Evolutionary conservation across 176 grass and related monocot genomes (phyloP).

Genomic region (Cenchrus americanus): DNA sequence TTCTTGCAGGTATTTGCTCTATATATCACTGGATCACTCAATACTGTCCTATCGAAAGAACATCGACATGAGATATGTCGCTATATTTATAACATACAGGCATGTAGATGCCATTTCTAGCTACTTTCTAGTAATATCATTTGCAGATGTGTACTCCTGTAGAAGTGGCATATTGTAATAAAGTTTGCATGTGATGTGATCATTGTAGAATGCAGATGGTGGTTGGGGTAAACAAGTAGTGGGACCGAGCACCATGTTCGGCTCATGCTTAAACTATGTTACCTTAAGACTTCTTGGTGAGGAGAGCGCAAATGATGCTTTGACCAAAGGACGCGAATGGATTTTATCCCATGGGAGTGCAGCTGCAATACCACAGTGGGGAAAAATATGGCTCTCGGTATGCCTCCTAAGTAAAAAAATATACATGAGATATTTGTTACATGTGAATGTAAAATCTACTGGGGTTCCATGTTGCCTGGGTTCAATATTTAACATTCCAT

Average conservation of each 20-base stretch:
- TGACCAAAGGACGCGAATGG: constrained; percentile 32
- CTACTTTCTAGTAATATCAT: not conserved
- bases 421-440: not conserved
- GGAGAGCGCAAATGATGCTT: not conserved
- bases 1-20: constrained; percentile 47
- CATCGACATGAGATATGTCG: constrained; percentile 43
- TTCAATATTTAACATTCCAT: not conserved
- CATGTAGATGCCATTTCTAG: not conserved
- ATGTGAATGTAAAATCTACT: not conserved
- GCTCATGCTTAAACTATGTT: constrained; percentile 45
- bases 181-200: not conserved
- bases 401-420: not conserved
- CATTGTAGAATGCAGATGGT: constrained; percentile 46
- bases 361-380: constrained; percentile 45
- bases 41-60: constrained; percentile 26
- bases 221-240: constrained; percentile 43
- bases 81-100: constrained; percentile 60
- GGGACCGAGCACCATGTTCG: constrained; percentile 43
- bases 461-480: not conserved
- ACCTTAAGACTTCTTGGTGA: constrained; percentile 45
- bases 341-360: constrained; percentile 39
- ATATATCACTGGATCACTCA: constrained; percentile 37
- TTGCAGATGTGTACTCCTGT: not conserved
- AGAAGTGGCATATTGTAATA: not conserved
- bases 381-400: constrained; percentile 61